Evolutionary conservation across 1,284 basidiomycete species (phyloP), one percentile per base, ranked within the genome.

Genomic region (Rhizoctonia solani): DNA sequence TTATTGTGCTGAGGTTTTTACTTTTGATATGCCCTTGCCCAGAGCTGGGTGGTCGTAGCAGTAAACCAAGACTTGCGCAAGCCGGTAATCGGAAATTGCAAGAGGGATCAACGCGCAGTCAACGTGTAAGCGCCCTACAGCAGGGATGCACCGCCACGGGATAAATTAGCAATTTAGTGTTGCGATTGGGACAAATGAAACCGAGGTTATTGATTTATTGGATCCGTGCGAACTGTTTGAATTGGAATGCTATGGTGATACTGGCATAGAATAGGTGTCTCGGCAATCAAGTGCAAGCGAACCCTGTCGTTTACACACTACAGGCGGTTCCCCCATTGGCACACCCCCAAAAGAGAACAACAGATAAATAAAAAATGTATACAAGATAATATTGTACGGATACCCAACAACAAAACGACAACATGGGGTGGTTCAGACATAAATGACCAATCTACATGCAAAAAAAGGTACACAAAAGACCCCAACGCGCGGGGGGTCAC

Each of bases 311-410:
- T n/a, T n/a, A n/a, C n/a, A n/a, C n/a, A 39, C 16, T 39, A 39
- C 16, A 39, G 37, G 16, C 37, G 37, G 16, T 39, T 39, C 44
- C 11, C 44, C 11, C 44, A 21, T 46, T 46, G 9, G 16, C 16
- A 39, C 8, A 8, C 37, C 37, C 37, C 8, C 37, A 8, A 16
- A 39, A 8, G 16, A 39, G 16, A 8, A 39, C 37, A 39, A 39
- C 16, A 8, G 8, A 8, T 39, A 8, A 39, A 39, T 8, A 63
- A 37, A 50, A 30, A 52, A 32, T 52, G 39, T 52, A 52, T 63
- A 52, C 58, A 63, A 63, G 58, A 63, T 52, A 63, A 21, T 61
- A 61, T 32, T 63, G 58, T 63, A n/a, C n/a, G n/a, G n/a, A n/a
- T n/a, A n/a, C n/a, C n/a, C n/a, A 63, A 41, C 19, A 6, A 34